Percentiles rank a stretch among this genome's conserved stretches.
Conservation (phyloP, 371 early-diverging fungal genomes). For the Saksenaea oblongispora region DNA sequence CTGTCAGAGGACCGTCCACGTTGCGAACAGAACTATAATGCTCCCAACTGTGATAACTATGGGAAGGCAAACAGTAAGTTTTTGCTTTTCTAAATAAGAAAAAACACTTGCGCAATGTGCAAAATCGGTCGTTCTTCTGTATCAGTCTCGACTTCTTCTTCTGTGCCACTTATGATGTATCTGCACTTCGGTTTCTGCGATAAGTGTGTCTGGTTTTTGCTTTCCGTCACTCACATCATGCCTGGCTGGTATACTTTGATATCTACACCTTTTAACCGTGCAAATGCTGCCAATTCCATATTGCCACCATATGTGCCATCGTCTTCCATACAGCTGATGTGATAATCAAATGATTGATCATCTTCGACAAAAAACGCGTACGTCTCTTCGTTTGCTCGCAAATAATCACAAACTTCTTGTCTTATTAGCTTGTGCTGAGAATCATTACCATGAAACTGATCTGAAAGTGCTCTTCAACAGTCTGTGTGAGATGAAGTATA, state of each 20-base stretch:
- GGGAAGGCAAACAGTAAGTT: neutral
- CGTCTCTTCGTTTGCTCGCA: conserved; percentile 61
- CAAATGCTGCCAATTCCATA: conserved; percentile 84
- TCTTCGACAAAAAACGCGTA: conserved; percentile 78
- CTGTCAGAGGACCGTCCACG: conserved; percentile 61
- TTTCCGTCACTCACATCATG: conserved; percentile 43
- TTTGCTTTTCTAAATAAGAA: neutral
- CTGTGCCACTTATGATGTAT: conserved; percentile 68
- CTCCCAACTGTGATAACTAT: conserved; percentile 81
- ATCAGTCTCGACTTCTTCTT: conserved; percentile 29
- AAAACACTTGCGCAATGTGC: conserved; percentile 70
- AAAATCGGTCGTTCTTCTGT: conserved; percentile 46
- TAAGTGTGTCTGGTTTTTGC: neutral
- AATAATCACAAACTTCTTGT: conserved; percentile 64
- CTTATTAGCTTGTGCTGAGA: conserved; percentile 59
- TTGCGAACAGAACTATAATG: conserved; percentile 83
- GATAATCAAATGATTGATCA: conserved; percentile 62
- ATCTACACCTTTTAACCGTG: conserved; percentile 62
- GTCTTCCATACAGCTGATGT: conserved; percentile 71
- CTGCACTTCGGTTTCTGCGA: conserved; percentile 15
- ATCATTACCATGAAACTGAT: conserved; percentile 71
- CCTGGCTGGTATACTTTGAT: conserved; percentile 84
- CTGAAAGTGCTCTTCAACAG: conserved; percentile 63
- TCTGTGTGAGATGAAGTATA: neutral
- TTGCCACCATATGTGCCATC: conserved; percentile 82